phyloP scores from a whole-genome alignment of 139 green algal species.

The Tetradesmus obliquus region DNA sequence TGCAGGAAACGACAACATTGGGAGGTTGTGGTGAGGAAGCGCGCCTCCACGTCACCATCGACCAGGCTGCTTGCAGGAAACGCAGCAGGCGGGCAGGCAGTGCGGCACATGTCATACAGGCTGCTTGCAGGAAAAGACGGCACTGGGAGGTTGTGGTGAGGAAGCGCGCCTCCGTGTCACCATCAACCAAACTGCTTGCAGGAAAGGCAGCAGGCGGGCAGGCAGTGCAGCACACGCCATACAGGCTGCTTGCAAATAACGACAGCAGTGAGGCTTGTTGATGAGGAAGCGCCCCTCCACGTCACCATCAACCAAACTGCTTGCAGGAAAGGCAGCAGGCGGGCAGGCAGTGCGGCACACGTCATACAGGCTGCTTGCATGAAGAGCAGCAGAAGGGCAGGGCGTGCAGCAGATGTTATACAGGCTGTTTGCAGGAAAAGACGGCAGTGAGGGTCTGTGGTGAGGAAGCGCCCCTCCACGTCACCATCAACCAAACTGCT shows the following conservation, averaged over 20 bases:
- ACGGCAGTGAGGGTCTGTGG: neutral
- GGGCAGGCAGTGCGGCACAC: neutral
- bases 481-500: neutral
- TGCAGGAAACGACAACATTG: too few species aligned
- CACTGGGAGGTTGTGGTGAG: too few species aligned
- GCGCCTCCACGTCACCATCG: neutral
- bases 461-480: constrained; percentile 9
- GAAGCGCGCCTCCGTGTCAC: constrained; percentile 28
- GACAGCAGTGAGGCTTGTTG: neutral
- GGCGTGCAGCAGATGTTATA: too few species aligned
- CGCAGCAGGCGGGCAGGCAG: neutral
- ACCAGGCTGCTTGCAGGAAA: neutral
- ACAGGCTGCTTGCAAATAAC: too few species aligned
- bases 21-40: constrained; percentile 31
- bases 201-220: neutral
- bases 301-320: neutral
- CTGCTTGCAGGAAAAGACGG: too few species aligned
- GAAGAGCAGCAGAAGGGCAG: neutral
- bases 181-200: constrained; percentile 13
- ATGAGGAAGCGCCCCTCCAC: constrained; percentile 24
- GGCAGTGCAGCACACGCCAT: neutral
- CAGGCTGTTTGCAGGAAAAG: too few species aligned
- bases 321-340: neutral
- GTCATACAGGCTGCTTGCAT: neutral
- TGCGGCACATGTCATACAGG: too few species aligned